phyloP scores from a whole-genome alignment of 805 yeast species.

The Pichia thaimueangensis region DNA sequence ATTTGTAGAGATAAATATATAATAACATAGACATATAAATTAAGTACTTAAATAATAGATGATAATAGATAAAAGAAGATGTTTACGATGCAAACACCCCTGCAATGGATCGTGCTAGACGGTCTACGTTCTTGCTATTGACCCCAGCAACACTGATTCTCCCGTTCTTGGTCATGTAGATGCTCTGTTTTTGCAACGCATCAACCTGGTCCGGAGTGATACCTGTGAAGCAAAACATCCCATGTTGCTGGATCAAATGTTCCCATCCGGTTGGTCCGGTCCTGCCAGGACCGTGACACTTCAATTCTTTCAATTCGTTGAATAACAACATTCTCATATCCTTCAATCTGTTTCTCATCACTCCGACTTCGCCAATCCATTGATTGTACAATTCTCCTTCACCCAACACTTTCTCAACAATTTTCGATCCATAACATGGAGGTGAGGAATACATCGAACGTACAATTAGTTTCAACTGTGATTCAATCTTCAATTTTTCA shows the following conservation, averaged over 20 bases:
- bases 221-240: slow-evolving; percentile 96
- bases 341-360: slow-evolving; percentile 74
- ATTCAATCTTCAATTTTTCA: slow-evolving; percentile 42
- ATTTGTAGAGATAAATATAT: no score
- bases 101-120: slow-evolving; percentile 20
- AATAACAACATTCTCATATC: slow-evolving; percentile 62
- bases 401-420: slow-evolving; percentile 72
- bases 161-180: slow-evolving; percentile 86
- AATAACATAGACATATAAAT: no score
- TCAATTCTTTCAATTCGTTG: slow-evolving; percentile 38
- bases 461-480: slow-evolving; percentile 72
- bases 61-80: no score
- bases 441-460: slow-evolving; percentile 91
- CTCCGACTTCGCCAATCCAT: slow-evolving; percentile 78
- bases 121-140: slow-evolving; percentile 71
- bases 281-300: slow-evolving; percentile 27
- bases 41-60: no score
- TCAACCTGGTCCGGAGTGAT: slow-evolving; percentile 64
- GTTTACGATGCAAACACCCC: neutral
- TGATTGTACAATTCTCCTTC: slow-evolving; percentile 51
- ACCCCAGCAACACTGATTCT: slow-evolving; percentile 89
- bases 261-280: slow-evolving; percentile 68
- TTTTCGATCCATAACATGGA: slow-evolving; percentile 88
- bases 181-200: slow-evolving; percentile 56
- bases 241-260: slow-evolving; percentile 81